Percentiles rank a stretch among this genome's conserved stretches.
Evolutionary conservation across 2,329 filamentous ascomycete genomes (phyloP).

Genomic region (Cordyceps cicadae): DNA sequence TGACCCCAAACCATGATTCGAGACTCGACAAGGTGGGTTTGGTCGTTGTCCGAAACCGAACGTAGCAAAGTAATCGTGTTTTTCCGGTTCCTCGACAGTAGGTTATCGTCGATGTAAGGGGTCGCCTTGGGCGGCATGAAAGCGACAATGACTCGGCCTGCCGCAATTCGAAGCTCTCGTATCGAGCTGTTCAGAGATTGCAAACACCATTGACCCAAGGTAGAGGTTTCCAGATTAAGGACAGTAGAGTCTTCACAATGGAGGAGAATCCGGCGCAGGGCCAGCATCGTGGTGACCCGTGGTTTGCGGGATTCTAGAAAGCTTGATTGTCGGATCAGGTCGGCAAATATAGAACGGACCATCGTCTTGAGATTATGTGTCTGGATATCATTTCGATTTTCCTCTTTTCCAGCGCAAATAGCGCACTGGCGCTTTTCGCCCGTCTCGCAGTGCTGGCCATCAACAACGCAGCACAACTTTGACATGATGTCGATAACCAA

Average conservation of each 20-base stretch:
- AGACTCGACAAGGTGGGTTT: conserved; percentile 66
- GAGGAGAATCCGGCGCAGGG: conserved; percentile 58
- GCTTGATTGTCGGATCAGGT: conserved; percentile 34
- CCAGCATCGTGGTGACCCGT: conserved; percentile 63
- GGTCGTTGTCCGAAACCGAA: conserved; percentile 60
- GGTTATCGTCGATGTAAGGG: conserved; percentile 15
- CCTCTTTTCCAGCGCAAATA: not conserved
- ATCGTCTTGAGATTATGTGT: conserved; percentile 22
- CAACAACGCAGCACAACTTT: not conserved
- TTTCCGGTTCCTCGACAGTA: conserved; percentile 45
- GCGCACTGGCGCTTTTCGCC: not conserved
- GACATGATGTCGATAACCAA: conserved; percentile 9
- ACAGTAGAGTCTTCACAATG: conserved; percentile 54
- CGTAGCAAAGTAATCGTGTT: conserved; percentile 64
- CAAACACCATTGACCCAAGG: conserved; percentile 71
- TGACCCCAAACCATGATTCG: conserved; percentile 81
- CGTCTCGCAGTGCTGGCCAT: not conserved
- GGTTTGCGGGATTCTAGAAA: conserved; percentile 50
- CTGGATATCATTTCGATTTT: not conserved
- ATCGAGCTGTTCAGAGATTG: conserved; percentile 74
- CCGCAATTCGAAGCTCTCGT: conserved; percentile 75
- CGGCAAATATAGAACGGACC: conserved; percentile 37
- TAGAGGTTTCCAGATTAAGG: conserved; percentile 59
- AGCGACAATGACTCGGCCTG: conserved; percentile 57
- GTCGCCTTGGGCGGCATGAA: conserved; percentile 44